Conservation (phyloP, 2,329 filamentous ascomycete species). For the Penicillium brevicompactum region DNA sequence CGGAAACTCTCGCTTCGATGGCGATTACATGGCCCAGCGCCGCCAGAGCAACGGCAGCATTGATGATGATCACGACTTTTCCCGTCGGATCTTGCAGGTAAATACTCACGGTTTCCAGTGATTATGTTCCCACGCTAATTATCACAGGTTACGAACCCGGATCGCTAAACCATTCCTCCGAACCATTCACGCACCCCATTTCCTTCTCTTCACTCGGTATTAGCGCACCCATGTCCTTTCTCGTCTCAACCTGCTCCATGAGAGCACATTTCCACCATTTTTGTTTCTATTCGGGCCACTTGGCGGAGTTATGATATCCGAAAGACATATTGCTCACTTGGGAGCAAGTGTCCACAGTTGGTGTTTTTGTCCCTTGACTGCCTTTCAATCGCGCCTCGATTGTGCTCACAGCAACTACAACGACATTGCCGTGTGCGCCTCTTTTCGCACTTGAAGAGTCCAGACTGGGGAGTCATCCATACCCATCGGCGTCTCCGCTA, state of each 20-base stretch:
- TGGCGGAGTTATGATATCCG: conserved; percentile 34
- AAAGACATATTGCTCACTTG: conserved; percentile 19
- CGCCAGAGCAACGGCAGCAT: conserved; percentile 94
- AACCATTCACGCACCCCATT: conserved; percentile 3
- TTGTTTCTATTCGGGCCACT: conserved; percentile 26
- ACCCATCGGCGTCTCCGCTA: neutral
- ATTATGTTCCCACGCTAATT: conserved; percentile 1
- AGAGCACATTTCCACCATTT: conserved; percentile 12
- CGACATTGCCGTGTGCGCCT: neutral
- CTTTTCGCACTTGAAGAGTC: neutral
- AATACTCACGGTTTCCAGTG: conserved; percentile 30
- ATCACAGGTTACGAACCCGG: conserved; percentile 37
- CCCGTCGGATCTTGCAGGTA: conserved; percentile 92
- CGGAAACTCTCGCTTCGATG: conserved; percentile 78
- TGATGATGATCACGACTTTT: conserved; percentile 96
- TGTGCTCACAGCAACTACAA: neutral
- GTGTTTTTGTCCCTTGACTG: conserved; percentile 7
- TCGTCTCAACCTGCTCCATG: conserved; percentile 16
- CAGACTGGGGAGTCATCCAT: neutral
- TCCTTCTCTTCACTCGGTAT: conserved; percentile 14
- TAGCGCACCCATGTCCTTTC: conserved; percentile 19
- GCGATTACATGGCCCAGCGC: conserved; percentile 75
- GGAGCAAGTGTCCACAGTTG: conserved; percentile 19
- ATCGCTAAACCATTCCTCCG: conserved; percentile 24
- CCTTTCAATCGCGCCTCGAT: neutral